These are phyloP conservation scores for Annulohypoxylon bovei DNA, from an alignment of 495 filamentous ascomycete species.

Conservation along the genomic window DNA sequence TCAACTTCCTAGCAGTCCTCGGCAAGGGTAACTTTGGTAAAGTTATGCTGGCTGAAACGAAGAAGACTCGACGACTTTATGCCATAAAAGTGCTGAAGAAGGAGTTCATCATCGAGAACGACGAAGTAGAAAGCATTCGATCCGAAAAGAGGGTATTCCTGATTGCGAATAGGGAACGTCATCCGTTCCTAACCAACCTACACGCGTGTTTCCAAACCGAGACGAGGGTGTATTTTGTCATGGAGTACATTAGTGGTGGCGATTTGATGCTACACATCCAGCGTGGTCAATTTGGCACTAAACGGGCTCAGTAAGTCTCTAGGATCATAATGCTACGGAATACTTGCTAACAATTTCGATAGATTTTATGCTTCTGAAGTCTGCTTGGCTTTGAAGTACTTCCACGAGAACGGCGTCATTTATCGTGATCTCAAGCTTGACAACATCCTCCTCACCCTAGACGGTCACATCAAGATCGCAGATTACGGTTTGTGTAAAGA, in stretches of 20 bases:
- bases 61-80: conserved; percentile 88
- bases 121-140: conserved; percentile 98
- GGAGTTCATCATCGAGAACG: conserved; percentile 99
- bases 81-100: conserved; percentile 99
- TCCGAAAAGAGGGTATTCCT: conserved; percentile 98
- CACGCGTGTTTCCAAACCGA: conserved; percentile 99
- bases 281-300: conserved; percentile 92
- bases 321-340: background rate
- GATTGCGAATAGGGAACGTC: conserved; percentile 96
- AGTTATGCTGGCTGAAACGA: conserved; percentile 99
- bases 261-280: conserved; percentile 99
- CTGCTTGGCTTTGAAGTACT: conserved; percentile 96
- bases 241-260: conserved; percentile 99
- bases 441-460: conserved; percentile 94
- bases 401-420: conserved; percentile 99
- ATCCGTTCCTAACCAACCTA: conserved; percentile 94
- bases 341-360: conserved; percentile 16
- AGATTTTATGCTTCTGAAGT: conserved; percentile 99
- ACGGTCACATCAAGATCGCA: conserved; percentile 98
- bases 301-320: conserved; percentile 86
- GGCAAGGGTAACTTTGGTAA: conserved; percentile 99
- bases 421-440: conserved; percentile 99
- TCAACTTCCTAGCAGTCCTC: conserved; percentile 98
- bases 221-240: conserved; percentile 98
- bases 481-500: conserved; percentile 99